Conservation (phyloP, 2,329 filamentous ascomycete genomes). For the Colletotrichum sp. region DNA sequence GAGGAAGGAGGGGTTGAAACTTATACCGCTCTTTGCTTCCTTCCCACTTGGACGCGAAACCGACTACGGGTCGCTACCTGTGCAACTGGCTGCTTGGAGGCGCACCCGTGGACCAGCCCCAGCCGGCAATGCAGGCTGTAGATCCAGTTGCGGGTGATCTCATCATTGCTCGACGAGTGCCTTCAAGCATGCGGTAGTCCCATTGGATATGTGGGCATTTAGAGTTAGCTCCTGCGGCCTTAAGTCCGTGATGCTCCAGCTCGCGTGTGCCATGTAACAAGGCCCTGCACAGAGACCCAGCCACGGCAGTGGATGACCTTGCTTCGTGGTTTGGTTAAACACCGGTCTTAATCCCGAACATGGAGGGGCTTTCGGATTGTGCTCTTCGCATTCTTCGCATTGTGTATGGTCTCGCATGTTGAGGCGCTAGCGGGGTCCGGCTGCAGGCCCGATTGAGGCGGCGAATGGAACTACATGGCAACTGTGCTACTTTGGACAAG, state of each 20-base stretch:
- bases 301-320: not conserved
- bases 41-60: not conserved
- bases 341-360: not conserved
- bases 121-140: not conserved
- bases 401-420: not conserved
- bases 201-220: constrained; percentile 7
- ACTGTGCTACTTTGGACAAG: not conserved
- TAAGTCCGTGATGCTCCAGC: not conserved
- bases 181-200: not conserved
- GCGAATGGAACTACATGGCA: not conserved
- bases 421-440: not conserved
- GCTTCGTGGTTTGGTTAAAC: not conserved
- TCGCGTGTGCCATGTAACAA: not conserved
- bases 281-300: not conserved
- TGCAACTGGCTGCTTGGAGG: not conserved
- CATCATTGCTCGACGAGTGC: not conserved
- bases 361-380: not conserved
- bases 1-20: not conserved
- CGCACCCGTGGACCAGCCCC: not conserved
- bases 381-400: not conserved
- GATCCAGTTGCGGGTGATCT: not conserved
- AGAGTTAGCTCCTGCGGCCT: not conserved
- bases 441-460: not conserved
- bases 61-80: not conserved
- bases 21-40: not conserved